Evolutionary conservation across 1,284 basidiomycete genomes (phyloP), one percentile per base, ranked within the genome.

Genomic region (Salmacisia buchloeana): DNA sequence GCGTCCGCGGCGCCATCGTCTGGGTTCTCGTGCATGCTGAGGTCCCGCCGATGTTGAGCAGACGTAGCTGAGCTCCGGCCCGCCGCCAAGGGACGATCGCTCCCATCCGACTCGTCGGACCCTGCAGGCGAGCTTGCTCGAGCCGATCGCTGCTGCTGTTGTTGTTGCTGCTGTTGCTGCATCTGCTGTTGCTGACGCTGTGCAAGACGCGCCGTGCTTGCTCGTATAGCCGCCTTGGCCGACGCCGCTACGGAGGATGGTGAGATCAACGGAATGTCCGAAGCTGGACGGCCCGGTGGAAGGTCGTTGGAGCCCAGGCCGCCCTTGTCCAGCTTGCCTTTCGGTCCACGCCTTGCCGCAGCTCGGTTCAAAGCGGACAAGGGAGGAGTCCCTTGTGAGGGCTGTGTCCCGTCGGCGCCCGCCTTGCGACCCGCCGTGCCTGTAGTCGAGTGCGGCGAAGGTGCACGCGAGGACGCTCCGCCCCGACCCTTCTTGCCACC

Each of bases 11-110:
- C 77, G 12, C 76, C 72, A 35, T 77, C 72, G 38, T 45, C 60
- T 25, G 36, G 36, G 58, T 79, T 76, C 46, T 79, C 78, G 62
- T 77, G 71, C 63, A 78, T 75, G 57, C 77, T 75, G 15, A 77
- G 35, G 15, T 69, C 46, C 69, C 66, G 34, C 77, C 67, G 41
- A 43, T 27, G 64, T 67, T 3, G 70, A 63, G 2, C 65, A 65
- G 3, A 58, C 66, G 15, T 60, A 65, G 25, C n/a, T 35, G 13
- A 41, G 52, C 45, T 41, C 21, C 31, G 25, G 46, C 43, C 43
- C 13, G 72, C 70, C 1, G 68, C 69, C 10, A 69, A 62, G 2
- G 70, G 72, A 61, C 66, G 65, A 60, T 74, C 72, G 66, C 72
- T 74, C 31, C 67, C 70, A 36, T 69, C 58, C 2, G 65, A 63